Conservation (phyloP, 1,284 basidiomycete genomes). For the Fomes fomentarius region DNA sequence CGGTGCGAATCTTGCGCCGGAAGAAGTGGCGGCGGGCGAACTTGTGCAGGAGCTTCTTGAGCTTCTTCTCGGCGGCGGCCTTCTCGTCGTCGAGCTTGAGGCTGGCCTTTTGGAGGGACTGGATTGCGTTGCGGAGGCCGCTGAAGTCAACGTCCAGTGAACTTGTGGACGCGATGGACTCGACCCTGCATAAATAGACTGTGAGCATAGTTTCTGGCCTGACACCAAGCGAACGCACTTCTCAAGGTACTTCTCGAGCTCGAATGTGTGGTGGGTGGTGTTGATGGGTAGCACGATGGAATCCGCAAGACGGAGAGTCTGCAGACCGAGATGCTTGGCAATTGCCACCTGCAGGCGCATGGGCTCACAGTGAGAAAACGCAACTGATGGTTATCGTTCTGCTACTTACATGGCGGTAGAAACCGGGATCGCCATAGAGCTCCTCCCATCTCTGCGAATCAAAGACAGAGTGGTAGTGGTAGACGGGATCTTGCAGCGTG, state of each 20-base stretch:
- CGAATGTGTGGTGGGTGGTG: conserved; percentile 69
- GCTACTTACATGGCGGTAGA: conserved; percentile 60
- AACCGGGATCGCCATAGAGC: conserved; percentile 73
- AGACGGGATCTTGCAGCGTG: conserved; percentile 61
- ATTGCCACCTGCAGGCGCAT: conserved; percentile 54
- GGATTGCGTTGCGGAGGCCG: conserved; percentile 53
- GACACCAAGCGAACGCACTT: conserved; percentile 36
- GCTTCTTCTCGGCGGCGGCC: conserved; percentile 35
- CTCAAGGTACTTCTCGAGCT: conserved; percentile 53
- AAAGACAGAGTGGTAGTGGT: conserved; percentile 80
- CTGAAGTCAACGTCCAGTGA: conserved; percentile 31
- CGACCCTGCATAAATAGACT: conserved; percentile 31
- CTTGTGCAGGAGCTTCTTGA: conserved; percentile 36
- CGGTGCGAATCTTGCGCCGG: conserved; percentile 26
- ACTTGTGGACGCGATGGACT: conserved; percentile 30
- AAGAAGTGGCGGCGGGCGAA: conserved; percentile 32
- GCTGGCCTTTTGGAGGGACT: conserved; percentile 53
- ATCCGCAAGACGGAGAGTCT: conserved; percentile 64
- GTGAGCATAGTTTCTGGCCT: background rate
- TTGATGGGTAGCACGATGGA: conserved; percentile 70
- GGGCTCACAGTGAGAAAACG: too few species aligned
- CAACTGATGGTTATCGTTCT: background rate
- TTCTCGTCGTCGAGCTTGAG: conserved; percentile 57
- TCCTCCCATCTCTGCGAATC: conserved; percentile 78
- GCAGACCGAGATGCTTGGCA: conserved; percentile 68